Percentiles rank a stretch among this genome's conserved stretches.
These are phyloP conservation scores for Xylariomycetidae sp. DNA, from an alignment of 2,329 filamentous ascomycete genomes.

Conservation along the genomic window DNA sequence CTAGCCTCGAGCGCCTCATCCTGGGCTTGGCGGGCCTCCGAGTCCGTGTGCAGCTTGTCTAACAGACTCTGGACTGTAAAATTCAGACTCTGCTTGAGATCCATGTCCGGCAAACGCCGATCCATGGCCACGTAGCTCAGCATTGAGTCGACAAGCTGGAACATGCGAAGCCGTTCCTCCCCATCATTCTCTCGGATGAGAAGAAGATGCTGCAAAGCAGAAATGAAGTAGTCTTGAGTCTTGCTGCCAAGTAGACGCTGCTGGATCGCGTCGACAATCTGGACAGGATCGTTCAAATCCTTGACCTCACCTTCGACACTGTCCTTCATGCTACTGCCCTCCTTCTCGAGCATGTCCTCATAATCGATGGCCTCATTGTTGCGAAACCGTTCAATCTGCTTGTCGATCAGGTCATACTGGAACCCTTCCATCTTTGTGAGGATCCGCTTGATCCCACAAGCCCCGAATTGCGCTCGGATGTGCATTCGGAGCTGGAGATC, in stretches of 20 bases:
- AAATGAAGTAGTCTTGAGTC: slow-evolving; percentile 92
- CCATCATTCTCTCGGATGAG: slow-evolving; percentile 87
- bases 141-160: slow-evolving; percentile 98
- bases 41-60: slow-evolving; percentile 94
- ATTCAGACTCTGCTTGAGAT: slow-evolving; percentile 94
- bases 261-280: slow-evolving; percentile 93
- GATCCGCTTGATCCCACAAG: slow-evolving; percentile 90
- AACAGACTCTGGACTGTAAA: slow-evolving; percentile 94
- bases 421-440: slow-evolving; percentile 96
- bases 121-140: slow-evolving; percentile 99
- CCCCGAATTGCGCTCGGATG: slow-evolving; percentile 91
- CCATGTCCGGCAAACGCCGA: slow-evolving; percentile 88
- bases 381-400: slow-evolving; percentile 90
- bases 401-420: slow-evolving; percentile 97
- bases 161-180: slow-evolving; percentile 89
- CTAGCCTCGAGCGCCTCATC: slow-evolving; percentile 88
- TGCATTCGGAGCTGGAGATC: slow-evolving; percentile 90
- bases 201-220: slow-evolving; percentile 89
- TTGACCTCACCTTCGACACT: slow-evolving; percentile 78
- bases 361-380: slow-evolving; percentile 97
- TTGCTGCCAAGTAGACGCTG: slow-evolving; percentile 75
- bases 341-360: slow-evolving; percentile 89
- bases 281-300: slow-evolving; percentile 85
- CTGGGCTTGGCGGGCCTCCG: slow-evolving; percentile 83
- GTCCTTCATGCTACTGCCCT: slow-evolving; percentile 86